These are phyloP conservation scores for Apiospora sp. DNA, from an alignment of 2,329 filamentous ascomycete species.

Conservation along the genomic window DNA sequence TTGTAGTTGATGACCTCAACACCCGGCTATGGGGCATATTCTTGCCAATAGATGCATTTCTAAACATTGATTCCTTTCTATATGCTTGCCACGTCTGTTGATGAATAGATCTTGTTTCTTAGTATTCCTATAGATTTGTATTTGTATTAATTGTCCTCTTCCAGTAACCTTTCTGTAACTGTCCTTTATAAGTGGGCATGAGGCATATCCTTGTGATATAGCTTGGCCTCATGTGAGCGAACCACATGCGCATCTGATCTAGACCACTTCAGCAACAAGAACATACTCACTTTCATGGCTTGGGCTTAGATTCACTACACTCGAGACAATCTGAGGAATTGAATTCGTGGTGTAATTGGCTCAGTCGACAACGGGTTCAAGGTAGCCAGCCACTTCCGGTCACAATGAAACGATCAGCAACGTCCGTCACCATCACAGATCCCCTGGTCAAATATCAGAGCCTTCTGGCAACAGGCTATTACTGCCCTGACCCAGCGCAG, in stretches of 20 bases:
- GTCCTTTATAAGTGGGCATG: neutral
- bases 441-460: slow-evolving; percentile 80
- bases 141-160: neutral
- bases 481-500: slow-evolving; percentile 74
- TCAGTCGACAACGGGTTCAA: neutral
- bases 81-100: neutral
- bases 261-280: neutral
- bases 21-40: neutral
- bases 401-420: slow-evolving; percentile 44
- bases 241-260: neutral
- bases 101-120: neutral
- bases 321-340: neutral
- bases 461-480: slow-evolving; percentile 71
- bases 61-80: neutral
- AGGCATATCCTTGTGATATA: slow-evolving; percentile 12
- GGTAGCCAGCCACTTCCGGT: neutral
- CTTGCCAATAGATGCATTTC: neutral
- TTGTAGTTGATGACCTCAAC: slow-evolving; percentile 13
- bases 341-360: neutral
- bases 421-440: slow-evolving; percentile 70
- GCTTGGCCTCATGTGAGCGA: neutral
- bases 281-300: neutral
- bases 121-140: neutral
- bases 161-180: neutral
- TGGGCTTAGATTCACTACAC: neutral